Percentiles rank a stretch among this genome's conserved stretches.
Evolutionary conservation across 2,329 filamentous ascomycete species (phyloP).

Genomic region (Fusarium dlaminii): DNA sequence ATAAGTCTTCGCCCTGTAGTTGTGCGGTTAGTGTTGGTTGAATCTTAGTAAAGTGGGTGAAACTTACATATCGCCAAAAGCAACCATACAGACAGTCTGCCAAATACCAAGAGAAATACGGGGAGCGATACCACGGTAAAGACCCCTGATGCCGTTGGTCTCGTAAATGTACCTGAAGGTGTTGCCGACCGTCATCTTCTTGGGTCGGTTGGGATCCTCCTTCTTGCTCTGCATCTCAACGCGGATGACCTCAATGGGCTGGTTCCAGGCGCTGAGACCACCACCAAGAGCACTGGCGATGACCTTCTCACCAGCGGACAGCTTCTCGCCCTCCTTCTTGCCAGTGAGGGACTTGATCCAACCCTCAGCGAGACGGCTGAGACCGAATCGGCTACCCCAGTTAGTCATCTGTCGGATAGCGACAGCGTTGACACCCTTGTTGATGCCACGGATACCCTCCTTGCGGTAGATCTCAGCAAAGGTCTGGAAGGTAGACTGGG

Average conservation of each 20-base stretch:
- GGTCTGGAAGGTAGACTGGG: constrained; percentile 89
- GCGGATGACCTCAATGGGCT: constrained; percentile 99
- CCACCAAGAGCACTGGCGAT: constrained; percentile 86
- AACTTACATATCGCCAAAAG: constrained; percentile 94
- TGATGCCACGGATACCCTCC: constrained; percentile 95
- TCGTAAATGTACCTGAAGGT: constrained; percentile 87
- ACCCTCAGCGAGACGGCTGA: constrained; percentile 89
- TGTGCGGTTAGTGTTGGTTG: constrained; percentile 30
- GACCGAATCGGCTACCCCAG: constrained; percentile 96
- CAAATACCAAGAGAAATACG: constrained; percentile 95
- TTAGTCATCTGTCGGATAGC: constrained; percentile 99
- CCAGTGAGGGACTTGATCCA: constrained; percentile 81
- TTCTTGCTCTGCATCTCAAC: constrained; percentile 99
- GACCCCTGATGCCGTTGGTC: constrained; percentile 86
- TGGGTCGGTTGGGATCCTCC: constrained; percentile 94
- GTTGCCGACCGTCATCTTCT: constrained; percentile 98
- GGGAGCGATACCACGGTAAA: constrained; percentile 95
- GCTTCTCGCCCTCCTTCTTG: constrained; percentile 83
- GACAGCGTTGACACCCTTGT: constrained; percentile 98
- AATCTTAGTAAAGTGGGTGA: not conserved
- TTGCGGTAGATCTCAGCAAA: constrained; percentile 97
- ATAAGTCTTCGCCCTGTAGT: constrained; percentile 70
- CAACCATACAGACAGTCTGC: constrained; percentile 99
- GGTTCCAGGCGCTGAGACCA: constrained; percentile 97
- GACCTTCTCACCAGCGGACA: constrained; percentile 87